phyloP scores from a whole-genome alignment of 176 grass and related monocot species.

The Musa schizocarpa region DNA sequence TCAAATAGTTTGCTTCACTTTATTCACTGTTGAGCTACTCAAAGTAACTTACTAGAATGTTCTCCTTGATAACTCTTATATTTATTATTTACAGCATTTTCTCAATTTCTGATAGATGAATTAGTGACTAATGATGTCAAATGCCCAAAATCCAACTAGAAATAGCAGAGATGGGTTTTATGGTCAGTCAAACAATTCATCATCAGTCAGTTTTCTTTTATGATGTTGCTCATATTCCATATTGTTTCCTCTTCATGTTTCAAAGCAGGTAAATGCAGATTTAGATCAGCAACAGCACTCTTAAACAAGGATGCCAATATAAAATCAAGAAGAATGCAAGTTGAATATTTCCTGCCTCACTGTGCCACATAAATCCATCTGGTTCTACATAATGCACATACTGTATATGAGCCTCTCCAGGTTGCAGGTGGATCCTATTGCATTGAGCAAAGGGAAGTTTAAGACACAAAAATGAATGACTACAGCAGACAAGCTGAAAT shows the following conservation, averaged over 20 bases:
- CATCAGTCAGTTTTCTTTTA: not conserved
- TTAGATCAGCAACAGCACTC: constrained; percentile 59
- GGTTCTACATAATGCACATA: constrained; percentile 26
- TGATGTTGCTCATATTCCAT: not conserved
- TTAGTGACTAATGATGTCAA: too few relatives aligned
- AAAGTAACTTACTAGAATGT: not conserved
- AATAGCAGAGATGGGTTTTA: too few relatives aligned
- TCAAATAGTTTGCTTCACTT: not conserved
- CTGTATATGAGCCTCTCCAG: constrained; percentile 38
- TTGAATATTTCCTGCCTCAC: not conserved
- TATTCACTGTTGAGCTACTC: not conserved
- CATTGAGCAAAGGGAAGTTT: constrained; percentile 67
- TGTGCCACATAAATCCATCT: not conserved
- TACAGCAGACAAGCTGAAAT: constrained; percentile 22
- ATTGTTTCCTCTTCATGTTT: not conserved
- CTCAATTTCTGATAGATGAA: too few relatives aligned
- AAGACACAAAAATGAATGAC: constrained; percentile 83
- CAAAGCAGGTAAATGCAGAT: constrained; percentile 64
- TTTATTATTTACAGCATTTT: too few relatives aligned
- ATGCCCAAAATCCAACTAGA: too few relatives aligned
- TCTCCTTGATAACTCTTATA: too few relatives aligned
- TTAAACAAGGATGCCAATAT: constrained; percentile 56
- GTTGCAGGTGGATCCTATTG: constrained; percentile 51
- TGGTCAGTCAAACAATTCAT: too few relatives aligned
- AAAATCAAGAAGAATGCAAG: constrained; percentile 85